Conservation (phyloP, 768 basidiomycete species). For the Suillus clintonianus region DNA sequence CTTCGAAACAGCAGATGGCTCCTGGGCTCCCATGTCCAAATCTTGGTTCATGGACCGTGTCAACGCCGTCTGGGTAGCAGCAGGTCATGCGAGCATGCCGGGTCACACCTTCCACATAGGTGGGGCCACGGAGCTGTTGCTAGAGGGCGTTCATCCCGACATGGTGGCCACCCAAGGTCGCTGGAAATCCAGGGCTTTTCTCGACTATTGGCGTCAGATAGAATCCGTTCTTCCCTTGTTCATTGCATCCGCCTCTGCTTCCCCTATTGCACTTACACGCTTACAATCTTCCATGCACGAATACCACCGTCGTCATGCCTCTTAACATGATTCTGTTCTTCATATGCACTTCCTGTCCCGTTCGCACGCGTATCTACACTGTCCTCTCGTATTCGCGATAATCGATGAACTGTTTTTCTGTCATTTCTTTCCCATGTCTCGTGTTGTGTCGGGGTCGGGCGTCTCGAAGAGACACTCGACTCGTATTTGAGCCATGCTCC, state of each 20-base stretch:
- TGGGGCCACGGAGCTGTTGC: slow-evolving; percentile 29
- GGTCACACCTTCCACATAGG: slow-evolving; percentile 31
- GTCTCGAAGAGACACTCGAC: not conserved
- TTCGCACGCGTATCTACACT: too few relatives aligned
- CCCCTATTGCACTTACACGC: too few relatives aligned
- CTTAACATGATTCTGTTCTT: too few relatives aligned
- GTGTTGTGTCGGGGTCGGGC: not conserved
- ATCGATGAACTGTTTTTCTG: too few relatives aligned
- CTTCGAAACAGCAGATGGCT: too few relatives aligned
- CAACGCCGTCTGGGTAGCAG: too few relatives aligned
- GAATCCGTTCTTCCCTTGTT: not conserved
- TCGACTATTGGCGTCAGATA: slow-evolving; percentile 29
- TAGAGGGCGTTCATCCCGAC: slow-evolving; percentile 32
- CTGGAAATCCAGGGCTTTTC: slow-evolving; percentile 33
- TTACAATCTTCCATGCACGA: not conserved
- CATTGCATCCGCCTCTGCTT: too few relatives aligned
- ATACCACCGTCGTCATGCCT: not conserved
- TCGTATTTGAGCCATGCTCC: not conserved
- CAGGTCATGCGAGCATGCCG: too few relatives aligned
- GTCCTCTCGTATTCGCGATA: too few relatives aligned
- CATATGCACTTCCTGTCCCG: too few relatives aligned
- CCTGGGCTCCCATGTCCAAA: too few relatives aligned
- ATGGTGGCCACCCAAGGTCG: slow-evolving; percentile 29
- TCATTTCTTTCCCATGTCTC: not conserved
- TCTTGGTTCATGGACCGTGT: too few relatives aligned